These are phyloP conservation scores for Silene noctiflora DNA, from an alignment of 179 eudicot species.

Conservation along the genomic window DNA sequence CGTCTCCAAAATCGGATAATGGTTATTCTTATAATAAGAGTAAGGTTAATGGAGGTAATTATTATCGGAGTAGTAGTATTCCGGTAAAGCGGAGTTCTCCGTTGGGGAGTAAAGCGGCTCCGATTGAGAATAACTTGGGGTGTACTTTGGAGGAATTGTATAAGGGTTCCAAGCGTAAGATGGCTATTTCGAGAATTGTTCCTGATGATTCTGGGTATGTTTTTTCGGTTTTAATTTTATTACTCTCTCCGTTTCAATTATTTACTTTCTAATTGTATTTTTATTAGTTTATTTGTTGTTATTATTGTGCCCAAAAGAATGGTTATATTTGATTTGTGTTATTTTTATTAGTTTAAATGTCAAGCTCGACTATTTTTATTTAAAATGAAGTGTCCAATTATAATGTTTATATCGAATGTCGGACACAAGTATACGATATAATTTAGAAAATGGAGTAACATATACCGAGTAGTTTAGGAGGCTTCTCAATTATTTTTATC, in stretches of 20 bases:
- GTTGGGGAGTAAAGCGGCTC: slow-evolving; percentile 23
- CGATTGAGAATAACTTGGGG: slow-evolving; percentile 42
- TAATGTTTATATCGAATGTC: too few relatives aligned
- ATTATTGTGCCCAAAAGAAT: too few relatives aligned
- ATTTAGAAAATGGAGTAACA: too few relatives aligned
- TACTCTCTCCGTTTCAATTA: not conserved
- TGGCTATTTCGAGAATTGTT: slow-evolving; percentile 74
- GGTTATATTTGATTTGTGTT: too few relatives aligned
- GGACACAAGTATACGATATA: too few relatives aligned
- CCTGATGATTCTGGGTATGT: slow-evolving; percentile 69
- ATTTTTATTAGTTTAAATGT: too few relatives aligned
- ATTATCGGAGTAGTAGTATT: not conserved
- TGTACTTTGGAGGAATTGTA: slow-evolving; percentile 90
- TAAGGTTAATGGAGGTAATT: not conserved
- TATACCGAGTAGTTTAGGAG: too few relatives aligned
- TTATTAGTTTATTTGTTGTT: not conserved
- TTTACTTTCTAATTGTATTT: not conserved
- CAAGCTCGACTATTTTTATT: too few relatives aligned
- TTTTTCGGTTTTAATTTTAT: not conserved
- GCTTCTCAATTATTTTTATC: too few relatives aligned
- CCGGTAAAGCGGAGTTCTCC: not conserved
- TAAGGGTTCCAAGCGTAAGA: slow-evolving; percentile 72
- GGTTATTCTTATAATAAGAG: not conserved
- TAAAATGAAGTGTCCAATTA: too few relatives aligned
- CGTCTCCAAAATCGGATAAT: slow-evolving; percentile 17